A percentile compares a stretch with the other conserved stretches of the same genome.
These are phyloP conservation scores for Leucocoprinus leucothites DNA, from an alignment of 768 basidiomycete genomes.

Conservation along the genomic window DNA sequence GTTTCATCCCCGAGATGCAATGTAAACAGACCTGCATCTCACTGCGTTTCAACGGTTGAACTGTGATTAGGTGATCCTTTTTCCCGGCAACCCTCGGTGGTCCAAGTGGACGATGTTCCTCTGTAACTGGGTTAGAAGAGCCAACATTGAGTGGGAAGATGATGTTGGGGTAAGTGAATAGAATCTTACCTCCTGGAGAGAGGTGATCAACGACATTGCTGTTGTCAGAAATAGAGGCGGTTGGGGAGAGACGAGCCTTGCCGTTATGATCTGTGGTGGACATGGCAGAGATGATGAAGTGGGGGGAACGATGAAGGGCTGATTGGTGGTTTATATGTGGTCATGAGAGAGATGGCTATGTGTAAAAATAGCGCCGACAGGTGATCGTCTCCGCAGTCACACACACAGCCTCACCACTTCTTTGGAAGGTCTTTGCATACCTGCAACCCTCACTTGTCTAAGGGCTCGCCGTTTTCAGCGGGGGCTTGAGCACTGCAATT, in stretches of 20 bases:
- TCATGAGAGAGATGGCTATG: neutral
- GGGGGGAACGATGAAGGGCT: neutral
- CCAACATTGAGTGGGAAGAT: slow-evolving; percentile 16
- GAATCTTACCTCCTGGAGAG: slow-evolving; percentile 55
- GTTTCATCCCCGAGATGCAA: neutral
- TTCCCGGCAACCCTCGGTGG: slow-evolving; percentile 26
- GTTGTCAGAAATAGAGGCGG: slow-evolving; percentile 35
- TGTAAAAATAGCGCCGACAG: neutral
- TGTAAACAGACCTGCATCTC: slow-evolving; percentile 75
- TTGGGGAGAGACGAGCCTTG: slow-evolving; percentile 50
- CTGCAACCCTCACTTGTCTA: no score
- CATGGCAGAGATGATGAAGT: slow-evolving; percentile 6
- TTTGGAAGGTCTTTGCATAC: no score
- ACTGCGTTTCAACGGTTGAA: slow-evolving; percentile 80
- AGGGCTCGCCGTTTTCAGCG: no score
- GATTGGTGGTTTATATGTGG: neutral
- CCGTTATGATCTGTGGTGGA: slow-evolving; percentile 34
- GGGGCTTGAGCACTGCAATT: neutral
- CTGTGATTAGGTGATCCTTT: slow-evolving; percentile 56
- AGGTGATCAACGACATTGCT: slow-evolving; percentile 74
- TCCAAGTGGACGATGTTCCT: slow-evolving; percentile 39
- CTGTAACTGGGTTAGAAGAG: slow-evolving; percentile 51
- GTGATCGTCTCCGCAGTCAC: slow-evolving; percentile 5
- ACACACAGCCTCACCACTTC: slow-evolving; percentile 3
- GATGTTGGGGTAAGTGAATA: slow-evolving; percentile 3